Evolutionary conservation across 139 green algal genomes (phyloP).

Genomic region (Coelastrella sp.): DNA sequence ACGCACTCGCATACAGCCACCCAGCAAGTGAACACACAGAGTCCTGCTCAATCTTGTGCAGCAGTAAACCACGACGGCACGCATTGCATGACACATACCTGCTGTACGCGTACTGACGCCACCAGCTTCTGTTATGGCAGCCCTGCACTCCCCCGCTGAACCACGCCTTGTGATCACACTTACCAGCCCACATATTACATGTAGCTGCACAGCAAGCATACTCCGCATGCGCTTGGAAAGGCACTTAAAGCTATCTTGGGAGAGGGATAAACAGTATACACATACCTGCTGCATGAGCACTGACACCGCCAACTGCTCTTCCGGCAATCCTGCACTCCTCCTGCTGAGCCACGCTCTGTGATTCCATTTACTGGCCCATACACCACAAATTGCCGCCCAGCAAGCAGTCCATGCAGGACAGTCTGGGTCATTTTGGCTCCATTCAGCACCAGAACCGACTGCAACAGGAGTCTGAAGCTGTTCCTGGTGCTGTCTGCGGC

Average conservation of each 20-base stretch:
- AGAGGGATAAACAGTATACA: no score
- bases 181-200: slow-evolving; percentile 87
- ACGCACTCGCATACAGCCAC: no score
- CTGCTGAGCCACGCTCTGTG: slow-evolving; percentile 82
- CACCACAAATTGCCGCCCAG: slow-evolving; percentile 83
- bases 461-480: background rate
- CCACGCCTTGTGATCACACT: slow-evolving; percentile 89
- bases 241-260: no score
- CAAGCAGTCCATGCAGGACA: slow-evolving; percentile 52
- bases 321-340: slow-evolving; percentile 69
- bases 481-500: slow-evolving; percentile 5
- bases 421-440: background rate
- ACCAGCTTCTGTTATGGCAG: slow-evolving; percentile 82
- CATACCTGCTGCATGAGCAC: slow-evolving; percentile 80
- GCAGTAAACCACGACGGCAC: no score
- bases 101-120: slow-evolving; percentile 88
- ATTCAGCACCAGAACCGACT: background rate
- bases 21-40: no score
- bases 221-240: no score
- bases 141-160: slow-evolving; percentile 69
- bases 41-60: no score
- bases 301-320: slow-evolving; percentile 86
- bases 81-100: slow-evolving; percentile 71
- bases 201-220: slow-evolving; percentile 81
- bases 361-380: slow-evolving; percentile 93